phyloP scores from a whole-genome alignment of 169 alveolate species.

The Eimeria sp. region DNA sequence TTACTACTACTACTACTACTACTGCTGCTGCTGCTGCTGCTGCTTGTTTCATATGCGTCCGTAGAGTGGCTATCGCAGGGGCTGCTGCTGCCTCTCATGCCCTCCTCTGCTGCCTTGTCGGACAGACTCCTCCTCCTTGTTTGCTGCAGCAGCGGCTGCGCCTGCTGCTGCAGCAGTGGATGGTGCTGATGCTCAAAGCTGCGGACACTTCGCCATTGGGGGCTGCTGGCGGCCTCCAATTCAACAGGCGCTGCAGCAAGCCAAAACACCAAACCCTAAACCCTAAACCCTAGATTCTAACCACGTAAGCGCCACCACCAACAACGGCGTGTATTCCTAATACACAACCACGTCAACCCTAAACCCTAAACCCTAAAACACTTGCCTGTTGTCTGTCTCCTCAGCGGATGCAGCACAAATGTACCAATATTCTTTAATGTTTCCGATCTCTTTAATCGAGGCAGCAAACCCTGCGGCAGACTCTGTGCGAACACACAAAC shows the following conservation, averaged over 20 bases:
- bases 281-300: slow-evolving; percentile 4
- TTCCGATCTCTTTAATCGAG: background rate
- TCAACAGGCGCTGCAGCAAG: slow-evolving; percentile 28
- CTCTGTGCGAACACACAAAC: background rate
- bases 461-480: slow-evolving; percentile 30
- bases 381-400: background rate
- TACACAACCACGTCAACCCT: background rate
- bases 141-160: slow-evolving; percentile 19
- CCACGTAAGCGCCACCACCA: background rate
- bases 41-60: background rate
- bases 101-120: background rate
- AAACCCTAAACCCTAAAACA: slow-evolving; percentile 43
- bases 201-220: background rate
- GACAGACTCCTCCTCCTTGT: background rate
- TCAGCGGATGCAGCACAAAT: background rate
- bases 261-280: background rate
- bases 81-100: slow-evolving; percentile 2
- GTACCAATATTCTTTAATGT: background rate
- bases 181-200: background rate
- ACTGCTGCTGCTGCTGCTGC: slow-evolving; percentile 41
- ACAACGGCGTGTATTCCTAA: background rate
- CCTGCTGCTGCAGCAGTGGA: slow-evolving; percentile 1
- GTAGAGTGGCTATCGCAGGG: background rate
- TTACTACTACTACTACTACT: too few species aligned
- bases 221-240: background rate